Base-by-base conservation (phyloP, 2,329 filamentous ascomycete species). In the Penicillium hesseltinei region DNA sequence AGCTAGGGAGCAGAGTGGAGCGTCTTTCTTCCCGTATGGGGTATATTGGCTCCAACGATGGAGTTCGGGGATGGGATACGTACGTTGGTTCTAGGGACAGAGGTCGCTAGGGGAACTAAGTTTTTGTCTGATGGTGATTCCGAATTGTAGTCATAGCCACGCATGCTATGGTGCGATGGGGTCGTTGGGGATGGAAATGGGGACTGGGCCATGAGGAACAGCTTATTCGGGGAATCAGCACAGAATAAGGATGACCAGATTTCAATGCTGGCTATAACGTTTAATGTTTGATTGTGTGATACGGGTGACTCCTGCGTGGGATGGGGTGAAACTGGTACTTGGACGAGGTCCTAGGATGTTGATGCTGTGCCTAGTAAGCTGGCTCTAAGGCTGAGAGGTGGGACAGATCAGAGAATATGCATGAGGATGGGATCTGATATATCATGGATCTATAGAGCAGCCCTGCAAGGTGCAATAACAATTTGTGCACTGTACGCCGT, bases 381-480 rank as follows among this genome's bases (percentile, higher is more conserved):
- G 51, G 6, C 25, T 40, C 43, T 48, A 31, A 7, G 51, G 43
- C 55, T 59, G 56, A 56, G 50, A 4, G 36, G 46, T 38, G 8
- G 9, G n/a, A 29, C 42, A n/a, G 40, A 33, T 51, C 50, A 56
- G 50, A 31, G 57, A 42, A 35, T 25, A 53, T 56, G 56, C 57
- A 57, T 54, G 47, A 42, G 46, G 48, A 59, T 59, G 36, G 23
- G 36, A 60, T 60, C 42, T 62, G 59, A 62, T 54, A 57, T 60
- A 55, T 58, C 51, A n/a, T 47, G 21, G 42, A 46, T 19, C 29
- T 52, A 52, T 36, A 8, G 4, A 44, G 10, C 11, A 27, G n/a
- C 21, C 4, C 42, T 48, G 40, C 33, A 53, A 36, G 40, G 29
- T 38, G 27, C 35, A 23, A 31, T 13, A 21, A 23, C n/a, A 36